Percentiles rank a stretch among this genome's conserved stretches.
Evolutionary conservation across 192 early-diverging fungal genomes (phyloP).

Genomic region (Allomyces macrogynus): DNA sequence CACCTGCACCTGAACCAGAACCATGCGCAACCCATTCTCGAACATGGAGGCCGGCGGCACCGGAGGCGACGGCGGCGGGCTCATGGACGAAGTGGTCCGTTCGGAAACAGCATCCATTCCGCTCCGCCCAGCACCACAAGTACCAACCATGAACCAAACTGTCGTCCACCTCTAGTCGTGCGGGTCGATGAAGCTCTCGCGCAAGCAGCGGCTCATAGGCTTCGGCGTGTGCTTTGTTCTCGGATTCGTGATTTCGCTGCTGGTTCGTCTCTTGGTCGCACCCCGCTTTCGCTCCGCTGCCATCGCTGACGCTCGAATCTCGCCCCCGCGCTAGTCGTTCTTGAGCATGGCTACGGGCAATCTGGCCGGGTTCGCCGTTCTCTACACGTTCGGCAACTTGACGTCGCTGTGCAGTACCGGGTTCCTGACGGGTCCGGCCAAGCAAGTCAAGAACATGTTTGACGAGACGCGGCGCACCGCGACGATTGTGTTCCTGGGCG

Average conservation of each 20-base stretch:
- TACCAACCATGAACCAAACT: no score
- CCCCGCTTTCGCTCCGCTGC: background rate
- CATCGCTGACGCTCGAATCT: background rate
- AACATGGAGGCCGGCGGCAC: no score
- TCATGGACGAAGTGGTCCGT: no score
- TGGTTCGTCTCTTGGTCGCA: no score
- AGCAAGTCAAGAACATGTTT: background rate
- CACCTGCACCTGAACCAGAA: no score
- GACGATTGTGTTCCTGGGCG: slow-evolving; percentile 34
- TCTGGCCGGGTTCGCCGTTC: slow-evolving; percentile 59
- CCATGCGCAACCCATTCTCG: no score
- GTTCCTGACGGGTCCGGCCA: slow-evolving; percentile 64
- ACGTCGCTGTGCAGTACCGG: slow-evolving; percentile 65
- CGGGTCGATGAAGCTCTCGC: background rate
- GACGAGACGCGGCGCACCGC: background rate
- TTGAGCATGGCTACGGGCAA: slow-evolving; percentile 28
- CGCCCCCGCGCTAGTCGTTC: slow-evolving; percentile 23
- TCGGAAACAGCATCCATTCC: no score
- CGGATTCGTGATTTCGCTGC: slow-evolving; percentile 57
- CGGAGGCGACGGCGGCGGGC: no score
- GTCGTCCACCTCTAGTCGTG: background rate
- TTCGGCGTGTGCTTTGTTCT: slow-evolving; percentile 46
- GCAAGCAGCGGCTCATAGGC: background rate
- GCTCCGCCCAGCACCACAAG: no score
- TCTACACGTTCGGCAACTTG: slow-evolving; percentile 81